Base-by-base conservation (phyloP, 2,329 filamentous ascomycete genomes). In the Colletotrichum plurivorum region DNA sequence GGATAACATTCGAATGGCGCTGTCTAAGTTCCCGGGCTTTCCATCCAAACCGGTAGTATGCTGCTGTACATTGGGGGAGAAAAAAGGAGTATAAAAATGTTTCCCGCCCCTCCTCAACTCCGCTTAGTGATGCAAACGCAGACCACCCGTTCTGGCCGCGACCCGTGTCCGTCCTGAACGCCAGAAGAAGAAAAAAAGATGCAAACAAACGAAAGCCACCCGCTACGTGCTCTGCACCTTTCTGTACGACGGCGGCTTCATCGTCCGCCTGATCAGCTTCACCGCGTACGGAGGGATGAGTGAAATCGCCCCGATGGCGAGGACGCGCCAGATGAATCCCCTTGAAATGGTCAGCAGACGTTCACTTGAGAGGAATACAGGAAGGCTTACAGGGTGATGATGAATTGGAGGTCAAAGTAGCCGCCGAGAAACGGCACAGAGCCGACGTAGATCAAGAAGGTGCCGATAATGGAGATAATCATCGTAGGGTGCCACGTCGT, bases 401-500 rank as follows among this genome's bases (percentile, higher is more conserved):
- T 84, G 79, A 93, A 98, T 31, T 81, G 82, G 46, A 98, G 86
- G 76, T 98, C 94, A 80, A 96, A 98, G 78, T 98, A 98, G n/a
- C 87, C 87, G 3, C 92, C 93, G 22, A 99, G 80, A 75, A 98
- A 97, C 2, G 96, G 96, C 20, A 98, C 85, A 46, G 90, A 94
- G 3, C 90, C 94, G 27, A 95, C 84, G 76, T 93, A 99, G n/a
- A 95, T 79, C 31, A 92, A 78, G 52, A 93, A 91, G 0, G 96
- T 99, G 15, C 94, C 95, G 6, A 97, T 76, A 70, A 98, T 92
- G 73, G 88, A 92, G 59, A 93, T 83, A 63, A 97, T 91, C 95
- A 98, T 98, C 71, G 95, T 86, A 46, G 92, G 92, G 80, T 98
- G 96, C 96, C 96, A 99, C 0, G 96, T 99, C 4, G 94, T 97